Evolutionary conservation across 805 yeast genomes (phyloP).

Genomic region (Candida montana): DNA sequence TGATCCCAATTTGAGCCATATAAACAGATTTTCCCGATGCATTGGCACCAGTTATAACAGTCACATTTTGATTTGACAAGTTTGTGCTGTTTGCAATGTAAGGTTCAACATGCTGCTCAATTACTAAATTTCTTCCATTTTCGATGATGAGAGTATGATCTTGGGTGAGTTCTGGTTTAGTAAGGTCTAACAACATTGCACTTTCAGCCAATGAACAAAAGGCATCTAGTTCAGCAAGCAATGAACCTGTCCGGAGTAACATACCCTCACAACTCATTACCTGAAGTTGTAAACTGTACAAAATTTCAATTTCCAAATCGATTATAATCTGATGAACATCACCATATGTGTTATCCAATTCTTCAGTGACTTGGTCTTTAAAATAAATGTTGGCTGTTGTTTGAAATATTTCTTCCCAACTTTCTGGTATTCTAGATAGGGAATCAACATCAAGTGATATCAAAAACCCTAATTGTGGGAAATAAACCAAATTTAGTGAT

Average conservation of each 20-base stretch:
- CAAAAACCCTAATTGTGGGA: conserved; percentile 42
- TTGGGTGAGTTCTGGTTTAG: conserved; percentile 29
- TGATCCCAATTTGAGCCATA: conserved; percentile 42
- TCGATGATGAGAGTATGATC: conserved; percentile 27
- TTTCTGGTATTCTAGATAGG: conserved; percentile 2
- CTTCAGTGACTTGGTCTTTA: conserved; percentile 28
- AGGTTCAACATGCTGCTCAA: conserved; percentile 33
- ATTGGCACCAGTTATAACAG: conserved; percentile 46
- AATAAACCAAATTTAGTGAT: conserved; percentile 33
- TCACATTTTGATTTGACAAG: conserved; percentile 22
- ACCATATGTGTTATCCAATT: conserved; percentile 35
- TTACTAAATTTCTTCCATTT: conserved; percentile 43
- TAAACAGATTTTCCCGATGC: conserved; percentile 50
- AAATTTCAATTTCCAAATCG: conserved; percentile 38
- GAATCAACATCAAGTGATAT: conserved; percentile 22
- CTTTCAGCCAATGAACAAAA: conserved; percentile 30
- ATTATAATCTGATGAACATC: conserved; percentile 36
- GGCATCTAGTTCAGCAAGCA: conserved; percentile 34
- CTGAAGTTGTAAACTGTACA: conserved; percentile 27
- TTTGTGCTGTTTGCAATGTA: conserved; percentile 40
- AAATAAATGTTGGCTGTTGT: conserved; percentile 33
- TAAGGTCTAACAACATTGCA: conserved; percentile 24
- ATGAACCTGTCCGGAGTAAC: conserved; percentile 19
- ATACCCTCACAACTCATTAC: conserved; percentile 11
- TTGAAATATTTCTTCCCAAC: conserved; percentile 35